Conservation (phyloP, 805 yeast genomes). For the Wickerhamomyces kurtzmanii region DNA sequence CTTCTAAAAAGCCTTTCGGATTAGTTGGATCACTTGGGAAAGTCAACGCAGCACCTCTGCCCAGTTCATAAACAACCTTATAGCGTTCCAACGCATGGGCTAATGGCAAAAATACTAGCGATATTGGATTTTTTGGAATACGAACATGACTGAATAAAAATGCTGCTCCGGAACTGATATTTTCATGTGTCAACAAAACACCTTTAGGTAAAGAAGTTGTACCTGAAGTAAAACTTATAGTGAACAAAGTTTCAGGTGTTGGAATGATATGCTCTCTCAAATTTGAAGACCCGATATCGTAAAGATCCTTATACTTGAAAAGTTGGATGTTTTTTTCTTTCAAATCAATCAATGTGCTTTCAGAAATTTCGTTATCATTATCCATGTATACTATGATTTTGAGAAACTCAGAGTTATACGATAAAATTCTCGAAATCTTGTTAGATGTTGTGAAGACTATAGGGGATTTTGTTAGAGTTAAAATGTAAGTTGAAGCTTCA, state of each 20-base stretch:
- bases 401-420: conserved; percentile 33
- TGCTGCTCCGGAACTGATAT: conserved; percentile 39
- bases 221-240: conserved; percentile 67
- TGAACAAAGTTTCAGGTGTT: conserved; percentile 39
- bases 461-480: conserved; percentile 53
- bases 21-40: conserved; percentile 45
- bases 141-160: conserved; percentile 26
- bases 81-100: conserved; percentile 50
- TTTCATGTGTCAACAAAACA: conserved; percentile 44
- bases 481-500: conserved; percentile 51
- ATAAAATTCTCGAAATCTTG: conserved; percentile 38
- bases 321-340: conserved; percentile 25
- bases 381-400: conserved; percentile 52
- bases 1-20: conserved; percentile 46
- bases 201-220: conserved; percentile 75
- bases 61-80: conserved; percentile 30
- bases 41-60: conserved; percentile 40
- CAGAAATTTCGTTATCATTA: conserved; percentile 18
- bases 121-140: conserved; percentile 16
- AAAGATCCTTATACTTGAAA: conserved; percentile 26
- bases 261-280: conserved; percentile 37
- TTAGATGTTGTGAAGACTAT: conserved; percentile 43
- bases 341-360: conserved; percentile 22
- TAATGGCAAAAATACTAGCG: conserved; percentile 40
- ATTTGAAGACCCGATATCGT: conserved; percentile 29